These are phyloP conservation scores for Candida ipomoeae DNA, from an alignment of 805 yeast species.

Conservation along the genomic window DNA sequence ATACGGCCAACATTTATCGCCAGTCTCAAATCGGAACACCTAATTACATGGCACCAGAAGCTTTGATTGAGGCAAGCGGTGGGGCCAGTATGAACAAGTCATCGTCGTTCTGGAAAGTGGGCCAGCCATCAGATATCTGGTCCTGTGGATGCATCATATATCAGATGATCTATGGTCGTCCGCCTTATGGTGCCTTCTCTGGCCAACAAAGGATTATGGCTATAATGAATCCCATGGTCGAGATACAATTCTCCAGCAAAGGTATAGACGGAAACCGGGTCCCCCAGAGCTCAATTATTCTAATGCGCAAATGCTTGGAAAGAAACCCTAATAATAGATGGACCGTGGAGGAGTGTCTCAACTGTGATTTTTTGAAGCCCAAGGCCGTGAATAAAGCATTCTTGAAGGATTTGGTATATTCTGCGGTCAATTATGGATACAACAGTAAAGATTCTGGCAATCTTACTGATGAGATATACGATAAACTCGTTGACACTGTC, in stretches of 20 bases:
- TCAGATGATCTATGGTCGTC: slow-evolving; percentile 91
- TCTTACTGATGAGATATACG: slow-evolving; percentile 34
- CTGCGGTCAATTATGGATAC: slow-evolving; percentile 72
- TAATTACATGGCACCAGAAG: slow-evolving; percentile 97
- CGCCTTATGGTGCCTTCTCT: slow-evolving; percentile 79
- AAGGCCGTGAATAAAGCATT: slow-evolving; percentile 64
- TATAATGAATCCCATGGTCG: slow-evolving; percentile 78
- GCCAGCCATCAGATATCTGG: slow-evolving; percentile 96
- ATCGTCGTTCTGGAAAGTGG: slow-evolving; percentile 62
- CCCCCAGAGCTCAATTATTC: slow-evolving; percentile 63
- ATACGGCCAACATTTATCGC: slow-evolving; percentile 84
- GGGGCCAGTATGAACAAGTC: slow-evolving; percentile 27
- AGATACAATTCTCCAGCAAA: slow-evolving; percentile 58
- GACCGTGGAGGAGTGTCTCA: slow-evolving; percentile 58
- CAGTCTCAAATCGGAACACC: slow-evolving; percentile 94
- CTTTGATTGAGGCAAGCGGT: slow-evolving; percentile 52
- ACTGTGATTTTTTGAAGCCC: slow-evolving; percentile 69
- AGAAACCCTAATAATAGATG: slow-evolving; percentile 68
- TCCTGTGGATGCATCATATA: slow-evolving; percentile 94
- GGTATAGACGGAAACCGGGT: slow-evolving; percentile 62
- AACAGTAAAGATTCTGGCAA: slow-evolving; percentile 36
- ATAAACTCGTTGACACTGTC: slow-evolving; percentile 47
- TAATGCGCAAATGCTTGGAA: slow-evolving; percentile 66
- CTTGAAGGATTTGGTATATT: slow-evolving; percentile 65
- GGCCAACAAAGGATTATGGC: slow-evolving; percentile 79